Conservation (phyloP, 2,329 filamentous ascomycete genomes). For the Curvularia lunata region DNA sequence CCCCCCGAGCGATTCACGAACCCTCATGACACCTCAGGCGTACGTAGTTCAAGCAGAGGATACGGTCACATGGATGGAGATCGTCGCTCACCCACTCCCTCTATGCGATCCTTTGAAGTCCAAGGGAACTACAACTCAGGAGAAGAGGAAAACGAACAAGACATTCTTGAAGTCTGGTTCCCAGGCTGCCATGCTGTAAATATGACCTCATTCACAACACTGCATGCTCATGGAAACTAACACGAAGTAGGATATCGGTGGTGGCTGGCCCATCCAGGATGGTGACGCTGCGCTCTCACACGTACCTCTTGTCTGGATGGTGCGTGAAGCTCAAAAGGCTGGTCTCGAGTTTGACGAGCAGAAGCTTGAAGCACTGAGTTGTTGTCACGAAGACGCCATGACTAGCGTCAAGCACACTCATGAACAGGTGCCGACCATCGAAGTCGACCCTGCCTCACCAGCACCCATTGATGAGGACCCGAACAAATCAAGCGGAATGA, state of each 20-base stretch:
- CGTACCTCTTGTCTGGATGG: slow-evolving; percentile 73
- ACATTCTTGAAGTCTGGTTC: slow-evolving; percentile 83
- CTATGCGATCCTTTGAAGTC: slow-evolving; percentile 40
- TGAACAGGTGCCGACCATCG: slow-evolving; percentile 39
- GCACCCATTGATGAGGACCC: slow-evolving; percentile 3
- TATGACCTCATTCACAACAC: neutral
- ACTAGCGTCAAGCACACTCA: neutral
- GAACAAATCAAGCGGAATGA: slow-evolving; percentile 4
- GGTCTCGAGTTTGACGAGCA: slow-evolving; percentile 73
- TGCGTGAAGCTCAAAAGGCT: slow-evolving; percentile 67
- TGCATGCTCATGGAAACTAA: slow-evolving; percentile 13
- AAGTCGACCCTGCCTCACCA: slow-evolving; percentile 41
- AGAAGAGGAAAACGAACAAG: slow-evolving; percentile 62
- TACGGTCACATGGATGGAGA: slow-evolving; percentile 27
- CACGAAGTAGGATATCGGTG: slow-evolving; percentile 67
- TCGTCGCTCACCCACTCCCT: slow-evolving; percentile 28
- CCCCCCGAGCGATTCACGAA: slow-evolving; percentile 42
- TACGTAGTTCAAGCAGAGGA: slow-evolving; percentile 42
- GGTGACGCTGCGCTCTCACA: slow-evolving; percentile 69
- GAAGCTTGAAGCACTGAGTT: slow-evolving; percentile 71
- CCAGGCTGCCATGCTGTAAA: slow-evolving; percentile 71
- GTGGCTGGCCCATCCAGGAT: slow-evolving; percentile 69
- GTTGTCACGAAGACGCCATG: slow-evolving; percentile 55
- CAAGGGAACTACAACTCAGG: slow-evolving; percentile 32
- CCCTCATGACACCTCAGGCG: slow-evolving; percentile 43